Base-by-base conservation (phyloP, 1,284 basidiomycete species). In the Malassezia vespertilionis region DNA sequence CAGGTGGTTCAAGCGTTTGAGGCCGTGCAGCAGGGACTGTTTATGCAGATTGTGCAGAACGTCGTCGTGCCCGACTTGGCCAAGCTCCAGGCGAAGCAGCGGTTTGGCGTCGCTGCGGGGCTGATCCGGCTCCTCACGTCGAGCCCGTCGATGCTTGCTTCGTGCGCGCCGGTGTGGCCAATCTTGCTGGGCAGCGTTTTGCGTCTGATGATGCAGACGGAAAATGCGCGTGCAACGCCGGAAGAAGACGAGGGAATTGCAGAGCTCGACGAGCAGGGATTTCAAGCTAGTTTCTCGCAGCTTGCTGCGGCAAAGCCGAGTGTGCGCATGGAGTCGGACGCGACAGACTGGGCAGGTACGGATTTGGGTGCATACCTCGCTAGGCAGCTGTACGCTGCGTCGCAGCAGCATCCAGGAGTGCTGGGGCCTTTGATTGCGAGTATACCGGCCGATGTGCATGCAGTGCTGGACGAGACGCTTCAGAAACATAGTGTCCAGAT, bases 201-300 rank as follows among this genome's bases (percentile, higher is more conserved):
- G 54, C 74, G 11, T 74, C 77, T 28, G 0, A 77, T 93, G 17
- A 77, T 81, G n/a, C 81, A 81, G 54, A 77, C 8, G 82, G 89
- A 72, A 76, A 75, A 44, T 79, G 59, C 63, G 23, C 57, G 55
- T 1, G 33, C 40, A 6, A 66, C 73, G 4, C 74, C 72, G 14
- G 64, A 71, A 2, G 75, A 74, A 37, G 80, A 85, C 48, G 66
- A 80, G 2, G 83, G 83, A 1, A 78, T 80, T 33, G 79, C 91
- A 35, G 91, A 96, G 71, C 82, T 81, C 56, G 90, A 96, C 65
- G 91, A 83, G 7, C 80, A 82, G 4, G 86, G 87, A 0, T 97
- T 95, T 74, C 91, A 97, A 70, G 84, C 85, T 0, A 82, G 83
- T 2, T 97, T 91, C 74, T 89, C 88, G 44, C 80, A 83, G 36